These are phyloP conservation scores for Skeletonema potamos DNA, from an alignment of 108 stramenopile species.

Conservation along the genomic window DNA sequence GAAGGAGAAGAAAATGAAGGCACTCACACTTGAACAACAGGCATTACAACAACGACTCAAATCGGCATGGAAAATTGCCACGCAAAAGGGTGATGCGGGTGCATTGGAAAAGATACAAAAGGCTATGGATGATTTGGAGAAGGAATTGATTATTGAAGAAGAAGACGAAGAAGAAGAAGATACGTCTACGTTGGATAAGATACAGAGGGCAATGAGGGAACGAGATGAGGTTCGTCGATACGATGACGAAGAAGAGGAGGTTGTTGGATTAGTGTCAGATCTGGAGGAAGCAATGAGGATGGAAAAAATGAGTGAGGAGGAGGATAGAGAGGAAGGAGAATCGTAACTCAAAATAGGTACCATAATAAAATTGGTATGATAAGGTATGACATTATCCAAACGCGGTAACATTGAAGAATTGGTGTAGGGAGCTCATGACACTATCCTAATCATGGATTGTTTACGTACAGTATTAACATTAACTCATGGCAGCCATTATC, in stretches of 20 bases:
- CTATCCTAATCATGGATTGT: background rate
- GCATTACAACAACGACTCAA: slow-evolving; percentile 30
- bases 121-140: slow-evolving; percentile 44
- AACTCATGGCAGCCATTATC: background rate
- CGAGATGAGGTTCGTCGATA: background rate
- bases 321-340: background rate
- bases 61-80: slow-evolving; percentile 47
- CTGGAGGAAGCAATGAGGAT: slow-evolving; percentile 28
- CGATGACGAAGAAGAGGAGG: slow-evolving; percentile 21
- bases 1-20: too few species aligned
- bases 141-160: slow-evolving; percentile 7
- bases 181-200: slow-evolving; percentile 22
- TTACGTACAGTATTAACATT: background rate
- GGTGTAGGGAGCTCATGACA: too few species aligned
- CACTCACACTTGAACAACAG: slow-evolving; percentile 39
- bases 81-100: slow-evolving; percentile 21
- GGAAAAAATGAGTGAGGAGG: background rate
- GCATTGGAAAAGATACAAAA: slow-evolving; percentile 40
- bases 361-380: too few species aligned
- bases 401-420: too few species aligned
- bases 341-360: background rate
- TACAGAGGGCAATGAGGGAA: slow-evolving; percentile 32
- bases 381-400: too few species aligned
- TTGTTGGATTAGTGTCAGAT: slow-evolving; percentile 37
- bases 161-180: background rate